Conservation (phyloP, 257 asterid genomes). For the Solanum dulcamara region DNA sequence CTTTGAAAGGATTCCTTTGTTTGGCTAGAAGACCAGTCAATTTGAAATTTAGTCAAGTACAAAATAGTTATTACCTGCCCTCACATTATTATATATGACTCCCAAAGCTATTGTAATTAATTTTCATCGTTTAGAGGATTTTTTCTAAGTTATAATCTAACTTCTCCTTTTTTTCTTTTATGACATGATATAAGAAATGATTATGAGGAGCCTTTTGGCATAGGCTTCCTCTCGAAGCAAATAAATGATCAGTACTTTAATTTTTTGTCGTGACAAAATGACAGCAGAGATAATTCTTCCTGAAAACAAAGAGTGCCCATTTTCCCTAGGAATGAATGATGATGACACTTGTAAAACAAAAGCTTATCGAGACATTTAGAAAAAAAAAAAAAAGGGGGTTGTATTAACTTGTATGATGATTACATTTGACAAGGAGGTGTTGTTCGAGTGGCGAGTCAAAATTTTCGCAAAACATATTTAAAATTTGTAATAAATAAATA, state of each 20-base stretch:
- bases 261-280: not conserved
- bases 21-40: not conserved
- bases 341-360: not conserved
- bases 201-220: slow-evolving; percentile 13
- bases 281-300: not conserved
- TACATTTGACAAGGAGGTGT: accelerated
- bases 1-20: not conserved
- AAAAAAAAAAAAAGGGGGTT: not conserved
- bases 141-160: not conserved
- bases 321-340: slow-evolving; percentile 2
- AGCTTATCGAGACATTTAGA: not conserved
- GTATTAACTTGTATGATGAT: not conserved
- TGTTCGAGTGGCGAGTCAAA: too few species aligned
- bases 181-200: slow-evolving; percentile 16
- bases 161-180: not conserved
- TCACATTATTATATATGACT: not conserved
- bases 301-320: slow-evolving; percentile 4
- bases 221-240: slow-evolving; percentile 19
- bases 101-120: not conserved
- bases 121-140: not conserved
- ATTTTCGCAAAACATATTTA: too few species aligned
- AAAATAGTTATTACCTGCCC: not conserved
- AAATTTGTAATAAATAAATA: too few species aligned
- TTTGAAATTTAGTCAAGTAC: not conserved
- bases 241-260: not conserved